These are phyloP conservation scores for Leccinum barrowsii DNA, from an alignment of 768 basidiomycete genomes.

Conservation along the genomic window DNA sequence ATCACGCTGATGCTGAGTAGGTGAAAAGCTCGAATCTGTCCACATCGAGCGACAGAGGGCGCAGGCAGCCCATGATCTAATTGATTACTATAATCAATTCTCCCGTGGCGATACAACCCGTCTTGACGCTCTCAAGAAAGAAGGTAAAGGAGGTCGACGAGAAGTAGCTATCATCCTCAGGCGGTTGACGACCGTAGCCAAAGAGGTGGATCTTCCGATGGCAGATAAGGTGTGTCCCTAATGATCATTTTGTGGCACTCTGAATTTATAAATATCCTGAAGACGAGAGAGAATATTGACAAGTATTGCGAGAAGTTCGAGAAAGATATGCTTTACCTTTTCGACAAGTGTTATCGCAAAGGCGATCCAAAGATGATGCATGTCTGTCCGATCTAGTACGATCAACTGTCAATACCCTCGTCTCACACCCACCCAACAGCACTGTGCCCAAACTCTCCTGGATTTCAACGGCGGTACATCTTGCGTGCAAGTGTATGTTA, in stretches of 20 bases:
- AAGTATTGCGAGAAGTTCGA: constrained; percentile 98
- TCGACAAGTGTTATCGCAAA: constrained; percentile 93
- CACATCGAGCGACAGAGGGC: constrained; percentile 90
- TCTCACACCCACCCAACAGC: constrained; percentile 47
- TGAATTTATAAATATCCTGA: not conserved
- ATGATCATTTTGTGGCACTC: not conserved
- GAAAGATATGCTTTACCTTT: constrained; percentile 95
- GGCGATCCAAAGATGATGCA: constrained; percentile 99
- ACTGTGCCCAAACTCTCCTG: constrained; percentile 92
- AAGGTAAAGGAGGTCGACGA: constrained; percentile 82
- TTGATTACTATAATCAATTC: constrained; percentile 93
- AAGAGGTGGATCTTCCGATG: constrained; percentile 85
- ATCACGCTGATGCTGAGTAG: constrained; percentile 36
- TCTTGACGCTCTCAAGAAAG: constrained; percentile 76
- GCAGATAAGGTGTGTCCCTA: constrained; percentile 64
- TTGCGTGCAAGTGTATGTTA: constrained; percentile 97
- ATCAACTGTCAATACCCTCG: constrained; percentile 3
- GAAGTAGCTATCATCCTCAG: constrained; percentile 87
- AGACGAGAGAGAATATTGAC: constrained; percentile 91
- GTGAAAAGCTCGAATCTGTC: constrained; percentile 93
- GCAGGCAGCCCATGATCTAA: constrained; percentile 89
- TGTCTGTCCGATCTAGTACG: constrained; percentile 41
- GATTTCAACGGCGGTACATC: constrained; percentile 98
- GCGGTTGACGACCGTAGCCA: constrained; percentile 81
- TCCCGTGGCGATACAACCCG: constrained; percentile 73